Percentiles rank a stretch among this genome's conserved stretches.
Conservation (phyloP, 768 basidiomycete genomes). For the Coprinopsis strossmayeri region DNA sequence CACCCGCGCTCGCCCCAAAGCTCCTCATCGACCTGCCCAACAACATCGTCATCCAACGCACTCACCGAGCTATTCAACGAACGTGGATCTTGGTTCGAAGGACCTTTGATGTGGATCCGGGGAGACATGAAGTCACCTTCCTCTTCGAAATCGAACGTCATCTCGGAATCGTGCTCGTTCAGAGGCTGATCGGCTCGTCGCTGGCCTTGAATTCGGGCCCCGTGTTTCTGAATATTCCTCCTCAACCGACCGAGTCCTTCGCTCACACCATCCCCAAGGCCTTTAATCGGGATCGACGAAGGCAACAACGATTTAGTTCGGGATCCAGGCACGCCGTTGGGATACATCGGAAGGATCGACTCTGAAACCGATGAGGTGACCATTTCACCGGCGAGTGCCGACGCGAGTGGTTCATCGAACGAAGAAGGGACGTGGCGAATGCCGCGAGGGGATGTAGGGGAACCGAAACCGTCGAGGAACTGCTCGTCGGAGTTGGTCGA, state of each 20-base stretch:
- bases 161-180: conserved; percentile 4
- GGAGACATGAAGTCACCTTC: conserved; percentile 48
- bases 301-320: conserved; percentile 29
- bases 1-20: conserved; percentile 32
- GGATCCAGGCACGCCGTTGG: conserved; percentile 53
- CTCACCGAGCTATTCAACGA: conserved; percentile 26
- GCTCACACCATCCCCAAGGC: conserved; percentile 49
- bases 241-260: conserved; percentile 56
- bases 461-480: conserved; percentile 45
- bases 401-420: conserved; percentile 75
- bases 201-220: conserved; percentile 34
- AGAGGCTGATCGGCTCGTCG: conserved; percentile 18
- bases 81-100: conserved; percentile 19
- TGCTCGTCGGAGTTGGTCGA: conserved; percentile 26
- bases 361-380: conserved; percentile 25
- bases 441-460: conserved; percentile 29
- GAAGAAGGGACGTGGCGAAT: conserved; percentile 31
- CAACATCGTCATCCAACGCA: conserved; percentile 29
- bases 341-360: conserved; percentile 68
- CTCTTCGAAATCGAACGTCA: conserved; percentile 58
- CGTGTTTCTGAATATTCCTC: conserved; percentile 47
- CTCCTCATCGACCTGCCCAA: conserved; percentile 21
- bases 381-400: conserved; percentile 61
- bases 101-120: conserved; percentile 12
- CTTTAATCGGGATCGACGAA: conserved; percentile 49